Evolutionary conservation across 1,284 basidiomycete species (phyloP).

Genomic region (Mycosarcoma maydis): DNA sequence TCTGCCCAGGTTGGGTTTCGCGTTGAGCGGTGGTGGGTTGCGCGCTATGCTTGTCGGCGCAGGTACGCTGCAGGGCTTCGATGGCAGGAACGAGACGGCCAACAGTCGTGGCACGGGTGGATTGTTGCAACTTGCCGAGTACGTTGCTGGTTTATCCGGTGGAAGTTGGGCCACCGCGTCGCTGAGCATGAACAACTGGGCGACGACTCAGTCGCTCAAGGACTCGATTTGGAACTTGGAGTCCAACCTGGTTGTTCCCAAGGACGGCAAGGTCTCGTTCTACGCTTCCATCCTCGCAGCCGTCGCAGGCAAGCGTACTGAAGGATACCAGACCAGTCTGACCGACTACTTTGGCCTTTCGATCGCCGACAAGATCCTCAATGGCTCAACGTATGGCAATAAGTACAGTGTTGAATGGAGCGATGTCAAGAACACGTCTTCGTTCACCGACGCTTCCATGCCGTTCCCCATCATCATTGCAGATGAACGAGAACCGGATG

Average conservation of each 20-base stretch:
- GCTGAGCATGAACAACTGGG: constrained; percentile 61
- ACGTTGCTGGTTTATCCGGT: constrained; percentile 62
- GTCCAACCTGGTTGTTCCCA: constrained; percentile 69
- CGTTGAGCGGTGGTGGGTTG: constrained; percentile 70
- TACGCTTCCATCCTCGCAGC: constrained; percentile 66
- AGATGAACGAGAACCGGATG: constrained; percentile 69
- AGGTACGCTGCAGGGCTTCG: constrained; percentile 58
- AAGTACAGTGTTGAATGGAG: constrained; percentile 56
- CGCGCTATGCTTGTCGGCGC: constrained; percentile 69
- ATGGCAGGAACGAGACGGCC: constrained; percentile 59
- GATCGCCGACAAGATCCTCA: constrained; percentile 59
- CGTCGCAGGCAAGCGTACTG: constrained; percentile 52
- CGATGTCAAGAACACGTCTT: constrained; percentile 55
- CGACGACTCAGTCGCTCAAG: constrained; percentile 55
- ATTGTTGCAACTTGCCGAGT: constrained; percentile 62
- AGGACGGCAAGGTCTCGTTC: constrained; percentile 67
- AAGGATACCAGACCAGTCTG: constrained; percentile 47
- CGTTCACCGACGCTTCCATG: constrained; percentile 48
- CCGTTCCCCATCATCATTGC: constrained; percentile 69
- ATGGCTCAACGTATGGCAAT: constrained; percentile 50
- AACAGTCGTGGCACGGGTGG: constrained; percentile 60
- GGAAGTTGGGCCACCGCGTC: constrained; percentile 61
- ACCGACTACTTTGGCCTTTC: constrained; percentile 65
- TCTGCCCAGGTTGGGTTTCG: constrained; percentile 67
- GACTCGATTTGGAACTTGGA: constrained; percentile 68